Percentiles rank a stretch among this genome's conserved stretches.
These are phyloP conservation scores for Pythium utonaiense DNA, from an alignment of 352 stramenopile genomes.

Conservation along the genomic window DNA sequence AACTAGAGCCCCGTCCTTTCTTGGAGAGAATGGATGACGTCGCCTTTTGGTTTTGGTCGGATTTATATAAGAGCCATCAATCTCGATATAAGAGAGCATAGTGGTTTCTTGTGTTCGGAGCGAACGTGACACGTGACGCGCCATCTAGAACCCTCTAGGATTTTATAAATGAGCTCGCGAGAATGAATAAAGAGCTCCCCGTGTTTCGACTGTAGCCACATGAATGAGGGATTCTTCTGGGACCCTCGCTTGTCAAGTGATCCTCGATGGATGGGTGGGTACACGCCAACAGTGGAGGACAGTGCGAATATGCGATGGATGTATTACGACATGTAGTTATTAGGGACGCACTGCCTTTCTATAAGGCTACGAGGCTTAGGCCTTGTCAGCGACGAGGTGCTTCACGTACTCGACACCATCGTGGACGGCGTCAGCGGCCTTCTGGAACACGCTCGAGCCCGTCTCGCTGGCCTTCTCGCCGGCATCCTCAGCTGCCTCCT, in stretches of 20 bases:
- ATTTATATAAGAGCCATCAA: background rate
- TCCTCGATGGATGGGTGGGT: too few relatives aligned
- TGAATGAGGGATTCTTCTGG: too few relatives aligned
- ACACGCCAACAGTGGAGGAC: too few relatives aligned
- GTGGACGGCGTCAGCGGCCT: slow-evolving; percentile 20
- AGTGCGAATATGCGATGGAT: too few relatives aligned
- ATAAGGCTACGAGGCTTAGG: too few relatives aligned
- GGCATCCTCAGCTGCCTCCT: slow-evolving; percentile 41
- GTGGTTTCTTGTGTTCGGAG: background rate
- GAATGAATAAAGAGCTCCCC: background rate
- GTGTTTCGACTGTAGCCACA: background rate
- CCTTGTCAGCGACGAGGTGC: too few relatives aligned
- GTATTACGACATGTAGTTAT: too few relatives aligned
- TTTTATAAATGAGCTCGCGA: background rate
- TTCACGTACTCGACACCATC: slow-evolving; percentile 60
- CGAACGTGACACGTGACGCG: background rate
- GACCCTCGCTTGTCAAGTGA: too few relatives aligned
- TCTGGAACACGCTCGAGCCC: slow-evolving; percentile 51
- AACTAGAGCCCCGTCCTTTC: background rate
- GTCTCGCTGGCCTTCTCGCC: slow-evolving; percentile 59
- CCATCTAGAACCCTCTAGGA: background rate
- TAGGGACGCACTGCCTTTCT: too few relatives aligned
- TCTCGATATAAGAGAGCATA: background rate
- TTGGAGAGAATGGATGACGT: background rate
- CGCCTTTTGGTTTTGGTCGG: too few relatives aligned